phyloP scores from a whole-genome alignment of 2,329 filamentous ascomycete genomes.

The Pseudogymnoascus sp. region DNA sequence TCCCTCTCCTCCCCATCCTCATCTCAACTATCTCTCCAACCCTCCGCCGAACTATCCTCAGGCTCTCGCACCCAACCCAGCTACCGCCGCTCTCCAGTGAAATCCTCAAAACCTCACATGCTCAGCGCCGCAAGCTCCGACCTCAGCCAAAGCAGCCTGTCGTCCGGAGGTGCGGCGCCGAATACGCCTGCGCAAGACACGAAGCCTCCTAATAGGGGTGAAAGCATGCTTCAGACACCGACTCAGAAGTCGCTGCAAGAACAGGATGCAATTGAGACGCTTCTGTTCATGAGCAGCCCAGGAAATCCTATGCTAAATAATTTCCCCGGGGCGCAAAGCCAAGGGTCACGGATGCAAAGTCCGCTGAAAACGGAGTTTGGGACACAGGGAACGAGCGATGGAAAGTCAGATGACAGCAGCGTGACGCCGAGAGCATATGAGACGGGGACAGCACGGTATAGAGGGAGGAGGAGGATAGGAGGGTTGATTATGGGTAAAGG shows the following conservation, averaged over 20 bases:
- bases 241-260: conserved; percentile 63
- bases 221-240: conserved; percentile 47
- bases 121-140: conserved; percentile 12
- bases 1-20: conserved; percentile 44
- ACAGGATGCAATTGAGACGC: conserved; percentile 72
- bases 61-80: conserved; percentile 12
- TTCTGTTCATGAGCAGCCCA: conserved; percentile 76
- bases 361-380: conserved; percentile 27
- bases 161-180: background rate
- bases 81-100: conserved; percentile 26
- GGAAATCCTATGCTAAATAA: conserved; percentile 58
- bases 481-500: background rate
- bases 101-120: conserved; percentile 24
- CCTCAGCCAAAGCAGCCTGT: conserved; percentile 19
- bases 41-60: conserved; percentile 33
- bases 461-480: conserved; percentile 16
- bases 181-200: background rate
- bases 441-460: conserved; percentile 13
- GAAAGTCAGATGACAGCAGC: conserved; percentile 12
- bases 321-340: conserved; percentile 37
- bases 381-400: conserved; percentile 16
- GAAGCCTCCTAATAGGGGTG: conserved; percentile 14
- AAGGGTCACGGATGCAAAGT: conserved; percentile 24
- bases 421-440: conserved; percentile 17
- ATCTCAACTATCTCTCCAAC: conserved; percentile 23